Evolutionary conservation across 2,329 filamentous ascomycete species (phyloP).

Genomic region (Sarocladium strictum): DNA sequence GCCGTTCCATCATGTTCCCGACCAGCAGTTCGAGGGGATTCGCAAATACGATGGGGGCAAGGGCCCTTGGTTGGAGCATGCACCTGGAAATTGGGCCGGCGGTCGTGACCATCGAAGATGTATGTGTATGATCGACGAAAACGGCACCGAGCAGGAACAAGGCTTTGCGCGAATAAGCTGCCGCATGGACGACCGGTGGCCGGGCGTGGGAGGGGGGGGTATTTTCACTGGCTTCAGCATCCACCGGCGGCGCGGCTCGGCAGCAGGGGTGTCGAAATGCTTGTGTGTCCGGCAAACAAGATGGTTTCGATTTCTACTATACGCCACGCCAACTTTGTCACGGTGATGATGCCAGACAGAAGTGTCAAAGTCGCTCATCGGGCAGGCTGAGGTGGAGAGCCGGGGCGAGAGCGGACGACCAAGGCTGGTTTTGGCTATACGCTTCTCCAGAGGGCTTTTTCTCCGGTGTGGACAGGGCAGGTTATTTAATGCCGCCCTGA

Average conservation of each 20-base stretch:
- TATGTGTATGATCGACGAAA: constrained; percentile 7
- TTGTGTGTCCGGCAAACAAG: background rate
- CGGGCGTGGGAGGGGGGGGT: background rate
- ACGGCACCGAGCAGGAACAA: background rate
- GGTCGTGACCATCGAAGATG: background rate
- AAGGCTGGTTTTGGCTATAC: too few relatives aligned
- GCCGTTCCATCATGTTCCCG: background rate
- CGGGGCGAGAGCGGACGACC: too few relatives aligned
- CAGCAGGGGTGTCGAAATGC: background rate
- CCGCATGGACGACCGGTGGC: background rate
- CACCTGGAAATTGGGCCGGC: background rate
- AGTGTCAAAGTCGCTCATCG: too few relatives aligned
- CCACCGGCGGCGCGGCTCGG: background rate
- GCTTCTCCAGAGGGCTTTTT: too few relatives aligned
- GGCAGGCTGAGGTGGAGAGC: too few relatives aligned
- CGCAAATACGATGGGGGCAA: background rate
- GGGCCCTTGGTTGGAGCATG: background rate
- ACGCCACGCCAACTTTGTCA: too few relatives aligned
- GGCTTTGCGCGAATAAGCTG: constrained; percentile 4
- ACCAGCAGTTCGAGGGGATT: background rate
- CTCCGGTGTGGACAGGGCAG: background rate
- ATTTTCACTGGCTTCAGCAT: background rate
- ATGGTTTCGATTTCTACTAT: too few relatives aligned
- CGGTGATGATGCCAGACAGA: too few relatives aligned
- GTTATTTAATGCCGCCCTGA: background rate